Base-by-base conservation (phyloP, 768 basidiomycete genomes). In the Auricularia heimuer region DNA sequence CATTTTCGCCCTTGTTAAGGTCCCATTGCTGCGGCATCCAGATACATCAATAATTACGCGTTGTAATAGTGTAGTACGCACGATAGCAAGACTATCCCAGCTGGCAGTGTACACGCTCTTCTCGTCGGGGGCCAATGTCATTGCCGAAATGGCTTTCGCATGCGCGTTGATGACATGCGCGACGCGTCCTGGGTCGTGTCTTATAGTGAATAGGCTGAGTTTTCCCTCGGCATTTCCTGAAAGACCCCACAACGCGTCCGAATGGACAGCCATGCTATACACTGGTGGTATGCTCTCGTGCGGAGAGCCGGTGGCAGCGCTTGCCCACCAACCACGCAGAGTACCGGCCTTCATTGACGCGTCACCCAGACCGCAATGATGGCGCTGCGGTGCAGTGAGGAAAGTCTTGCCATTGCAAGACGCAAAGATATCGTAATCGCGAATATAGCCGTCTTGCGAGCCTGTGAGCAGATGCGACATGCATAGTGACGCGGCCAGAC, bases 221-320 rank as follows among this genome's bases (percentile, higher is more conserved):
- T 87, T 82, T n/a, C 96, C 97, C 75, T 95, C 94, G 70, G 91
- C 83, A 42, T 88, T 90, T 14, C 97, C 97, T 29, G 90, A 87
- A 65, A 98, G 79, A 18, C 88, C 82, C 94, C 94, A 99, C 8
- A 99, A 77, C 12, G 92, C 97, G 74, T 98, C 94, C 3, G 89
- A 88, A 64, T 98, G 94, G 80, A 94, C 87, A 8, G 86, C 85
- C 72, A 99, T 80, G 71, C 93, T 95, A 75, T 94, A 93, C 18
- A 97, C 92, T 10, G 96, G 88, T 24, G 85, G 83, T 56, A 84
- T 73, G 24, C 79, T 70, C 24, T 78, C 29, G 16, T 10, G 8
- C 16, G 11, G 16, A 10, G 56, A 21, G 14, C 11, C 24, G 34
- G 56, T 21, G 8, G 24, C 33, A 8, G 56, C 8, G 33, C 29